Evolutionary conservation across 176 grass and related monocot genomes (phyloP).

Genomic region (Triticum dicoccoides): DNA sequence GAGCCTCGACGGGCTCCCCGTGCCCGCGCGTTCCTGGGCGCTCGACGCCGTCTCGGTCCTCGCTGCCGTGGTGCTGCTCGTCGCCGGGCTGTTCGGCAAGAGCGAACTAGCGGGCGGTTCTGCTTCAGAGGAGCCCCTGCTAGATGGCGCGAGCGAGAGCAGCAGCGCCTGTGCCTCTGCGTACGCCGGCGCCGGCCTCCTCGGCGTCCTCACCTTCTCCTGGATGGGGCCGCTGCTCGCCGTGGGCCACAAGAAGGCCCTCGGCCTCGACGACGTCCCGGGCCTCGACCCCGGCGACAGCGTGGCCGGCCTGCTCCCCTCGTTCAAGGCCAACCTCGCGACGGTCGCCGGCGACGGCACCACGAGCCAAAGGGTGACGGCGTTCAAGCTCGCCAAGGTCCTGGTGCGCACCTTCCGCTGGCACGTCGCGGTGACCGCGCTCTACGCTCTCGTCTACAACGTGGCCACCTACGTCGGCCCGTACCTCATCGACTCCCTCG

Average conservation of each 20-base stretch:
- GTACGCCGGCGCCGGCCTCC: slow-evolving; percentile 48
- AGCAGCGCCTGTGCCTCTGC: slow-evolving; percentile 14
- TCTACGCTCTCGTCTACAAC: slow-evolving; percentile 55
- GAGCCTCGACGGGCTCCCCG: slow-evolving; percentile 6
- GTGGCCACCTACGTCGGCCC: slow-evolving; percentile 74
- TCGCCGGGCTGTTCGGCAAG: slow-evolving; percentile 29
- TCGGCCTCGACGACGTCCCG: slow-evolving; percentile 69
- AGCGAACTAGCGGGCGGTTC: neutral
- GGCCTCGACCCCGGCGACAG: slow-evolving; percentile 44
- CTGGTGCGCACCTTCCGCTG: slow-evolving; percentile 47
- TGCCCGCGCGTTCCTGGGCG: slow-evolving; percentile 36
- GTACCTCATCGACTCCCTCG: slow-evolving; percentile 69
- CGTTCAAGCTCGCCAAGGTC: slow-evolving; percentile 57
- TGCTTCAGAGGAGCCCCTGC: slow-evolving; percentile 50
- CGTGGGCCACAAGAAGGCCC: slow-evolving; percentile 55
- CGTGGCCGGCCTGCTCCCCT: slow-evolving; percentile 42
- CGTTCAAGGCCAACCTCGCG: slow-evolving; percentile 59
- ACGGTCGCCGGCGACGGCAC: neutral
- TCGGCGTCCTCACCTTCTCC: slow-evolving; percentile 67
- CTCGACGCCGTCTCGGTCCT: slow-evolving; percentile 46
- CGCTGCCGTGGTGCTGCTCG: slow-evolving; percentile 19
- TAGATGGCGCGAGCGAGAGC: slow-evolving; percentile 28
- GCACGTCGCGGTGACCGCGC: slow-evolving; percentile 54
- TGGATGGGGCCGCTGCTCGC: slow-evolving; percentile 64
- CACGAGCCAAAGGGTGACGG: slow-evolving; percentile 22